A percentile compares a stretch with the other conserved stretches of the same genome.
Evolutionary conservation across 257 asterid genomes (phyloP).

Genomic region (Primulina eburnea): DNA sequence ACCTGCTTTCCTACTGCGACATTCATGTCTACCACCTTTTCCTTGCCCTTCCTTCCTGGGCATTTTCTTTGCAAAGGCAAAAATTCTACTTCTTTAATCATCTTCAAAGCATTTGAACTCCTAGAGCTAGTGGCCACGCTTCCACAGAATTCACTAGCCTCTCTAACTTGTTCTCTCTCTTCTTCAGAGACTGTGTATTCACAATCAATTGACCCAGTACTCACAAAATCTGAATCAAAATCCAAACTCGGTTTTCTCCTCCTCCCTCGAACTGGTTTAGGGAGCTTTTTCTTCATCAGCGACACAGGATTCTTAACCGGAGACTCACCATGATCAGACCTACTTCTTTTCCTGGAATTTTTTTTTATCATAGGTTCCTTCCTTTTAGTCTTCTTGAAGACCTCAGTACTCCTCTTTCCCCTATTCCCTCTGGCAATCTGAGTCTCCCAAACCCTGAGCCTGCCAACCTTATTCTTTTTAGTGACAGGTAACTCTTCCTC

Average conservation of each 20-base stretch:
- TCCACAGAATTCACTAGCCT: constrained; percentile 55
- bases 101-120: constrained; percentile 41
- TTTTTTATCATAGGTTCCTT: constrained; percentile 30
- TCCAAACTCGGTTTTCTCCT: constrained; percentile 37
- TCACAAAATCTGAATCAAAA: constrained; percentile 74
- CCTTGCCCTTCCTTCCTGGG: constrained; percentile 62
- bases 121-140: constrained; percentile 38
- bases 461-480: constrained; percentile 15
- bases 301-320: constrained; percentile 21
- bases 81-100: constrained; percentile 32
- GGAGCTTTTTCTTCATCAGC: constrained; percentile 38
- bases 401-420: constrained; percentile 23
- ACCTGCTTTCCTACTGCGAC: constrained; percentile 65
- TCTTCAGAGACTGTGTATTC: constrained; percentile 83
- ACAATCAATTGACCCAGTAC: constrained; percentile 60
- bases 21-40: constrained; percentile 51
- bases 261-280: constrained; percentile 37
- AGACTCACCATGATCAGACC: constrained; percentile 30
- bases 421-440: constrained; percentile 19
- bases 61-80: constrained; percentile 40
- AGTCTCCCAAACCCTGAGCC: constrained; percentile 20
- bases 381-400: constrained; percentile 30
- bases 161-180: constrained; percentile 87
- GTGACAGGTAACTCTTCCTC: constrained; percentile 29
- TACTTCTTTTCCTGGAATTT: constrained; percentile 29